Conservation (phyloP, 371 early-diverging fungal genomes). For the Apophysomyces variabilis region DNA sequence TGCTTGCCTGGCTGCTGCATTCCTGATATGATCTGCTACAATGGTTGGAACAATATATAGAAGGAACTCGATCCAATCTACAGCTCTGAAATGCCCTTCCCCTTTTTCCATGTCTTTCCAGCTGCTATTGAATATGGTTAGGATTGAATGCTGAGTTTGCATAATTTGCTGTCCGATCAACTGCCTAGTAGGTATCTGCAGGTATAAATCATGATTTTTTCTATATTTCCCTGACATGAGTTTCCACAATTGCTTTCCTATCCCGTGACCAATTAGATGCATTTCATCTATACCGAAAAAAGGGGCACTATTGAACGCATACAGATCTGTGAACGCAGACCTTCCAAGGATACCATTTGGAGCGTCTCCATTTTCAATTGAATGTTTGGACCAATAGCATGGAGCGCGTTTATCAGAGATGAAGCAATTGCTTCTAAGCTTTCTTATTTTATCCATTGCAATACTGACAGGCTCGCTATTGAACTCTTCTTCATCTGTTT, state of each 20-base stretch:
- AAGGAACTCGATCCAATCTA: not conserved
- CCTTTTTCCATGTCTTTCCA: not conserved
- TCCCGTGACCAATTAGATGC: not conserved
- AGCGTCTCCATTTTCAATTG: not conserved
- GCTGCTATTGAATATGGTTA: not conserved
- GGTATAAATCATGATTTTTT: not conserved
- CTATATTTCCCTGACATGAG: not conserved
- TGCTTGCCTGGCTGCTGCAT: not conserved
- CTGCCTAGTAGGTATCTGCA: not conserved
- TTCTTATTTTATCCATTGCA: not conserved
- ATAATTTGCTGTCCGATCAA: not conserved
- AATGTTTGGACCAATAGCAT: not conserved
- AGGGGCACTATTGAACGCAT: not conserved
- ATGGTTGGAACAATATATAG: not conserved
- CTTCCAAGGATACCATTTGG: not conserved
- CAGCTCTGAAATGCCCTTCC: not conserved
- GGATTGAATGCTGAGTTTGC: not conserved
- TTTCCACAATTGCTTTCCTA: not conserved
- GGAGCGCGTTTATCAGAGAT: not conserved
- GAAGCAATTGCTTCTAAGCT: not conserved
- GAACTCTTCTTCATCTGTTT: not conserved
- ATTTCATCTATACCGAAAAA: not conserved
- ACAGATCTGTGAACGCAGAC: not conserved
- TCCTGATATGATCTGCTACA: not conserved
- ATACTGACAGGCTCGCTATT: not conserved